These are phyloP conservation scores for Skeletonema grethae DNA, from an alignment of 108 stramenopile genomes.

Conservation along the genomic window DNA sequence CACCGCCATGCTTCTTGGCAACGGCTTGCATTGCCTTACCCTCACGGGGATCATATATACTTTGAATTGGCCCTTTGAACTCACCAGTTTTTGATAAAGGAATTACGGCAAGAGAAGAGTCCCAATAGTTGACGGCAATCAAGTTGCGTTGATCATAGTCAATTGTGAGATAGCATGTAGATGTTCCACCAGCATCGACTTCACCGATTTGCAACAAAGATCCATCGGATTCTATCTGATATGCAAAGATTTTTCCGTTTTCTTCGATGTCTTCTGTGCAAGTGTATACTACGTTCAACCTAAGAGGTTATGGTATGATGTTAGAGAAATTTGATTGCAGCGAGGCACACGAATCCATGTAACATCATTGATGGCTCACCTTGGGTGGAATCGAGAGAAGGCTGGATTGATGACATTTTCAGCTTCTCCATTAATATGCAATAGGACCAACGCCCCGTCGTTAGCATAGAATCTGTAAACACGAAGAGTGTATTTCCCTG, in stretches of 20 bases:
- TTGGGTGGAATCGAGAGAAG: slow-evolving; percentile 90
- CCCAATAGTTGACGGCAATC: slow-evolving; percentile 95
- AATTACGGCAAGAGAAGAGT: slow-evolving; percentile 86
- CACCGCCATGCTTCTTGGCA: slow-evolving; percentile 70
- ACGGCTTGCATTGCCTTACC: slow-evolving; percentile 70
- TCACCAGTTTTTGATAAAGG: slow-evolving; percentile 70
- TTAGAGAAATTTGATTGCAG: slow-evolving; percentile 2
- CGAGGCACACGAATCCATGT: background rate
- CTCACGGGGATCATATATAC: slow-evolving; percentile 45
- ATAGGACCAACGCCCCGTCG: slow-evolving; percentile 83
- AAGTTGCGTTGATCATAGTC: slow-evolving; percentile 76
- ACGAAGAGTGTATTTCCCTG: slow-evolving; percentile 73
- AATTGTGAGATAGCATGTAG: slow-evolving; percentile 95
- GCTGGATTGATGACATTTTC: slow-evolving; percentile 89
- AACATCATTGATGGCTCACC: slow-evolving; percentile 13
- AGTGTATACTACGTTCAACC: slow-evolving; percentile 90
- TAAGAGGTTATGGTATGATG: background rate
- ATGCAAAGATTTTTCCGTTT: slow-evolving; percentile 87
- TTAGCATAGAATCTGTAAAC: slow-evolving; percentile 81
- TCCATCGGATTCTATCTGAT: slow-evolving; percentile 70
- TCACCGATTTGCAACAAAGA: slow-evolving; percentile 57
- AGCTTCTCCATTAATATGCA: slow-evolving; percentile 77
- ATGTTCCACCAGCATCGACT: slow-evolving; percentile 88
- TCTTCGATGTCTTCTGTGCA: slow-evolving; percentile 94
- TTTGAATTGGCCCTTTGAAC: slow-evolving; percentile 56